Evolutionary conservation across 2,329 filamentous ascomycete species (phyloP).

Genomic region (Diaporthe ilicicola): DNA sequence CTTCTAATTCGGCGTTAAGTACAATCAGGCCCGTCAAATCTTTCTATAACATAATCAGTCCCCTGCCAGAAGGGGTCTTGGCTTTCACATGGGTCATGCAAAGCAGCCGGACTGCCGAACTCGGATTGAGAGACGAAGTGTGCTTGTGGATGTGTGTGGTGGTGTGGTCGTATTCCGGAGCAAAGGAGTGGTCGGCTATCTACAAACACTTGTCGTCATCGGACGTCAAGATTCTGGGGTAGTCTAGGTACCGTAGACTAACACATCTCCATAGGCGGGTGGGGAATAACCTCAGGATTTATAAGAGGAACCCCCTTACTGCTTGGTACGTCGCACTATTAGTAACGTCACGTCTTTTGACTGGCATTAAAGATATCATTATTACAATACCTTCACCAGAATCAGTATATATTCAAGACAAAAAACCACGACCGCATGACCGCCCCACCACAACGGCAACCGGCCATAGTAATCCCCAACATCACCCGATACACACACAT

Average conservation of each 20-base stretch:
- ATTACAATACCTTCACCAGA: background rate
- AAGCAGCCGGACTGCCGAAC: background rate
- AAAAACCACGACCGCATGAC: background rate
- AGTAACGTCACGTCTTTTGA: background rate
- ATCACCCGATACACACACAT: constrained; percentile 15
- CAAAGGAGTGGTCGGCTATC: constrained; percentile 9
- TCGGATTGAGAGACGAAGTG: background rate
- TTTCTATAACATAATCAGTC: background rate
- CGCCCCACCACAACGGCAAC: background rate
- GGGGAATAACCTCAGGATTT: constrained; percentile 21
- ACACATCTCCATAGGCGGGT: constrained; percentile 3
- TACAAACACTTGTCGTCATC: constrained; percentile 18
- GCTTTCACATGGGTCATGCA: background rate
- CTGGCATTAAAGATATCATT: background rate
- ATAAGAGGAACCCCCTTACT: constrained; percentile 1
- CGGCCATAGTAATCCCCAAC: background rate
- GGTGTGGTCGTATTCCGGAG: constrained; percentile 1
- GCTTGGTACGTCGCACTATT: background rate
- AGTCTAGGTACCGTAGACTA: background rate
- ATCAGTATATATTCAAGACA: background rate
- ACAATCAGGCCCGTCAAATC: too few species aligned
- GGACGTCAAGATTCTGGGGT: constrained; percentile 16
- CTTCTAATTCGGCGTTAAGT: background rate
- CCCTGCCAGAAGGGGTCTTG: background rate
- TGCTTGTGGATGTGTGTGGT: background rate